Evolutionary conservation across 345 rosid species (phyloP).

Genomic region (Eucalyptus brandiana): DNA sequence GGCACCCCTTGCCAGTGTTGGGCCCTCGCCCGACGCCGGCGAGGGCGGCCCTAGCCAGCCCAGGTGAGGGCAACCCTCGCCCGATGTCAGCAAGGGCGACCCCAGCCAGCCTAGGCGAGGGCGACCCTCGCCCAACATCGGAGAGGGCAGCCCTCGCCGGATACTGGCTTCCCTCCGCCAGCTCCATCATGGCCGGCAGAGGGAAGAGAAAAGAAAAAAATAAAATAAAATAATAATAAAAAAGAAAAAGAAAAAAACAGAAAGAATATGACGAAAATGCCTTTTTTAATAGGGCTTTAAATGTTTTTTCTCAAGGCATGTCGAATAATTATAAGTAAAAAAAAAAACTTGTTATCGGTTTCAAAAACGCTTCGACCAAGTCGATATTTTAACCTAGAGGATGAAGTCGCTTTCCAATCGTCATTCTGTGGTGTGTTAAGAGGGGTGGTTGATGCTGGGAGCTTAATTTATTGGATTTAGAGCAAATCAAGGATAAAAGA

Average conservation of each 20-base stretch:
- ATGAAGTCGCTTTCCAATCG: not conserved
- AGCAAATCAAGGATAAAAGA: not conserved
- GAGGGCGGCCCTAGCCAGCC: too few species aligned
- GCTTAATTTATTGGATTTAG: not conserved
- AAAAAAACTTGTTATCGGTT: not conserved
- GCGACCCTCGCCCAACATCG: too few species aligned
- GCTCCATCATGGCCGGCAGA: rapidly evolving
- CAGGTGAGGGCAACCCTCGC: rapidly evolving
- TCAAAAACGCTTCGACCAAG: not conserved
- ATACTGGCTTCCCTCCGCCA: too few species aligned
- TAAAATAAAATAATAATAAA: too few species aligned
- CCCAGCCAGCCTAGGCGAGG: too few species aligned
- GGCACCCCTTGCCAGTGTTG: too few species aligned
- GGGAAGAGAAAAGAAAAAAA: too few species aligned
- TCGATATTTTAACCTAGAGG: not conserved
- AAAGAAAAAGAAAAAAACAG: rapidly evolving
- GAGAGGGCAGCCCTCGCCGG: rapidly evolving
- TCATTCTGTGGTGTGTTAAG: not conserved
- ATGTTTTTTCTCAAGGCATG: not conserved
- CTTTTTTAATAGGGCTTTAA: not conserved
- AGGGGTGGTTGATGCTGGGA: not conserved
- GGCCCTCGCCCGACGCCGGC: rapidly evolving
- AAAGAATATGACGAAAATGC: too few species aligned
- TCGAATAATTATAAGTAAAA: not conserved
- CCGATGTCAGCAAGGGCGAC: too few species aligned